phyloP scores from a whole-genome alignment of 2,329 filamentous ascomycete species.

The Plectosphaerella cucumerina region DNA sequence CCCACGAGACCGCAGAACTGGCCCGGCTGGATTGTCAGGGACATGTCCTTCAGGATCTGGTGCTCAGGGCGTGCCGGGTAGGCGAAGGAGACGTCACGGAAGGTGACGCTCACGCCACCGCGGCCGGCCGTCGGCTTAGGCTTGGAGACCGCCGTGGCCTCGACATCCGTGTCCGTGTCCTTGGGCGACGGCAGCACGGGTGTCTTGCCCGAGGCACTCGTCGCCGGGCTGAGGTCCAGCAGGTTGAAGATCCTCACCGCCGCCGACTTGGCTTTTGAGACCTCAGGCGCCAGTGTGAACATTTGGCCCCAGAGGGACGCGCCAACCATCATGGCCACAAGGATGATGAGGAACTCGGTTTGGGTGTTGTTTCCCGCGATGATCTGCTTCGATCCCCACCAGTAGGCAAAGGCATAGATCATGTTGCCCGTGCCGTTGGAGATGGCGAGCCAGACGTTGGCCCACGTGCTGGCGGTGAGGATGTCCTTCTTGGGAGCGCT shows the following conservation, averaged over 20 bases:
- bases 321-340: slow-evolving; percentile 57
- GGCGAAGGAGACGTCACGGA: slow-evolving; percentile 53
- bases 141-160: slow-evolving; percentile 14
- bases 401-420: slow-evolving; percentile 61
- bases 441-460: slow-evolving; percentile 43
- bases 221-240: slow-evolving; percentile 19
- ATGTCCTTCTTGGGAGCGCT: slow-evolving; percentile 13
- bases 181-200: slow-evolving; percentile 2
- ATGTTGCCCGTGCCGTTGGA: slow-evolving; percentile 48
- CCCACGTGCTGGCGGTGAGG: slow-evolving; percentile 19
- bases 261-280: slow-evolving; percentile 52
- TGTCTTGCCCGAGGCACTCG: slow-evolving; percentile 21
- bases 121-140: slow-evolving; percentile 5
- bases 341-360: slow-evolving; percentile 59
- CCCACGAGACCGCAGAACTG: slow-evolving; percentile 39
- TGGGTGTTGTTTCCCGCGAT: slow-evolving; percentile 49
- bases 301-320: slow-evolving; percentile 61
- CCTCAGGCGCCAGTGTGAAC: slow-evolving; percentile 60
- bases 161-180: not conserved
- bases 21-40: slow-evolving; percentile 29
- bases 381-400: slow-evolving; percentile 63
- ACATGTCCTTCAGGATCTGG: slow-evolving; percentile 38
- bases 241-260: slow-evolving; percentile 39
- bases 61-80: slow-evolving; percentile 56
- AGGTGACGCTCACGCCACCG: slow-evolving; percentile 37